Conservation (phyloP, 140 eudicot species). For the Oenanthe javanica region DNA sequence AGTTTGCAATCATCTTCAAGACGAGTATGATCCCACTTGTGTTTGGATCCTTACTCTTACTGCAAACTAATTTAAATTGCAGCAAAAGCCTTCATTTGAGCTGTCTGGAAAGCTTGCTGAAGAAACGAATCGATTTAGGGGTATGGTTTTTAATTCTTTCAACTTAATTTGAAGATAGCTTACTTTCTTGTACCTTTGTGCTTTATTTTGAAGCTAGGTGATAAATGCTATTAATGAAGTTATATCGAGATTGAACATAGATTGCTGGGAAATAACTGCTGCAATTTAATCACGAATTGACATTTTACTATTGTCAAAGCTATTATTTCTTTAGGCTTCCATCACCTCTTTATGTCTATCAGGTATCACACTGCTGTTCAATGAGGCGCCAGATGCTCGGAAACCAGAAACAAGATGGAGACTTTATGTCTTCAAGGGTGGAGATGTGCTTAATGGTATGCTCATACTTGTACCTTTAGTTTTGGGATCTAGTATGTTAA, state of each 20-base stretch:
- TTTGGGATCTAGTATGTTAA: not conserved
- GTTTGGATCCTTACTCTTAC: constrained; percentile 6
- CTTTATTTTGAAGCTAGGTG: not conserved
- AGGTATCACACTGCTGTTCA: constrained; percentile 89
- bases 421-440: constrained; percentile 86
- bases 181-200: not conserved
- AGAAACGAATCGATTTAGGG: constrained; percentile 89
- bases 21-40: not conserved
- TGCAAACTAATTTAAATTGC: constrained; percentile 19
- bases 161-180: not conserved
- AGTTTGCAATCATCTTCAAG: constrained; percentile 20
- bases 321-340: not conserved
- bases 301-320: not conserved
- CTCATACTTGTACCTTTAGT: not conserved
- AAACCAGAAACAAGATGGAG: constrained; percentile 94
- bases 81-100: constrained; percentile 99
- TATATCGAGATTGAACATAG: not conserved
- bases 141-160: constrained; percentile 26
- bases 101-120: constrained; percentile 97
- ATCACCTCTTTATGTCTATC: constrained; percentile 20
- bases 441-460: constrained; percentile 87
- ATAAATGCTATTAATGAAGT: not conserved
- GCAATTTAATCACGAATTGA: not conserved
- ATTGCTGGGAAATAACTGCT: not conserved
- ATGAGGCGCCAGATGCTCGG: constrained; percentile 93